Base-by-base conservation (phyloP, 192 early-diverging fungal species). In the Chytriomyces sp. region DNA sequence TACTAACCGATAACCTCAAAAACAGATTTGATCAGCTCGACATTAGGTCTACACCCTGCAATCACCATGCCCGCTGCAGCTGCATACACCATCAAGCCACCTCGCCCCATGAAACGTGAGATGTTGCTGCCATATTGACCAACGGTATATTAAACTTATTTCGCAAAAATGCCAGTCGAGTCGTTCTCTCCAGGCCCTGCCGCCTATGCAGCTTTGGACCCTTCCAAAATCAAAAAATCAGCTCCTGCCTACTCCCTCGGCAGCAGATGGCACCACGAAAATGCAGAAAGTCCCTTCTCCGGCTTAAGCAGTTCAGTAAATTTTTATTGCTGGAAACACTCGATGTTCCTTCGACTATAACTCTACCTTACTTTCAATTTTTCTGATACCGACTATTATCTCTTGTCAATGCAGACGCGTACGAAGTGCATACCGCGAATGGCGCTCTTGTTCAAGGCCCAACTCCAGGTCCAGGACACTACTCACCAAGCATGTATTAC, bases 391-490 rank as follows among this genome's bases (percentile, higher is more conserved):
- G 35, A 35, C 35, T 35, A 35, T 35, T 35, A 1, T 35, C 35
- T 4, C 3, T 35, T 35, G 35, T 35, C 35, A 35, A 35, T 35
- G 35, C 62, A 81, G 83, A 85, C 24, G 46, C 77, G 1, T 81
- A 82, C 69, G 82, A 84, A 72, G 50, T 69, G 16, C 79, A 82
- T 47, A 78, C 72, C 7, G 81, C 79, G 8, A 62, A 73, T 64
- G 84, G 82, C 61, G 76, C 79, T 23, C 65, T 71, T 10, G 64
- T 75, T 6, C 49, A 74, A 24, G 72, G 69, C 23, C 76, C 80
- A 20, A 88, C 82, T 11, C 87, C 87, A n/a, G 87, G 87, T 3
- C 87, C 87, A 3, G 87, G 87, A 20, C 82, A 88, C 69, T 88
- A 88, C 68, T 79, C 87, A 10, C 87, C 87, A 3, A 77, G 79